phyloP scores from a whole-genome alignment of 768 basidiomycete species.

The Chalciporus pseudorubinellus region DNA sequence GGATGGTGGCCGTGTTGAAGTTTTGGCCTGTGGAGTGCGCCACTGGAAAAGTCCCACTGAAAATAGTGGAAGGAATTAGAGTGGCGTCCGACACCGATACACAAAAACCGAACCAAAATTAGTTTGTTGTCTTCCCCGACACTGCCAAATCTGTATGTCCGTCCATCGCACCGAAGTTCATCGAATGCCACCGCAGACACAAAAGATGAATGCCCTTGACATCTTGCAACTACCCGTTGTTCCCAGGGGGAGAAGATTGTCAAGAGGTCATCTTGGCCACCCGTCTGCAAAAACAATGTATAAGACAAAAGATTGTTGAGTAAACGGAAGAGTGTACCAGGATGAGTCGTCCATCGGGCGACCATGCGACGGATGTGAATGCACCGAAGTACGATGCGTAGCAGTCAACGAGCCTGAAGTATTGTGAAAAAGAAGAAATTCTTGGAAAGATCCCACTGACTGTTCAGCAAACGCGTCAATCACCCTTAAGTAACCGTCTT shows the following conservation, averaged over 20 bases:
- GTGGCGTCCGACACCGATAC: neutral
- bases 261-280: conserved; percentile 94
- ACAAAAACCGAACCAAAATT: conserved; percentile 61
- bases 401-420: conserved; percentile 79
- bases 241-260: conserved; percentile 96
- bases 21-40: conserved; percentile 87
- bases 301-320: neutral
- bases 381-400: conserved; percentile 95
- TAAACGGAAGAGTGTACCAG: conserved; percentile 44
- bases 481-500: conserved; percentile 88
- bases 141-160: conserved; percentile 92
- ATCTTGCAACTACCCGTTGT: conserved; percentile 89
- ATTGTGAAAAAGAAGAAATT: conserved; percentile 2
- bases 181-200: conserved; percentile 90
- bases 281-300: conserved; percentile 54
- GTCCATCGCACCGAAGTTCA: conserved; percentile 79
- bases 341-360: conserved; percentile 92
- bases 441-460: conserved; percentile 41
- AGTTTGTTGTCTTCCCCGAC: conserved; percentile 97
- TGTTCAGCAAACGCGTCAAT: conserved; percentile 86
- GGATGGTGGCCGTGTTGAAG: conserved; percentile 67
- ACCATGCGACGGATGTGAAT: conserved; percentile 89
- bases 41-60: conserved; percentile 94
- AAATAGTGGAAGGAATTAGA: neutral
- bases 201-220: conserved; percentile 96